Evolutionary conservation across 805 yeast genomes (phyloP).

Genomic region (Yamadazyma insecticola): DNA sequence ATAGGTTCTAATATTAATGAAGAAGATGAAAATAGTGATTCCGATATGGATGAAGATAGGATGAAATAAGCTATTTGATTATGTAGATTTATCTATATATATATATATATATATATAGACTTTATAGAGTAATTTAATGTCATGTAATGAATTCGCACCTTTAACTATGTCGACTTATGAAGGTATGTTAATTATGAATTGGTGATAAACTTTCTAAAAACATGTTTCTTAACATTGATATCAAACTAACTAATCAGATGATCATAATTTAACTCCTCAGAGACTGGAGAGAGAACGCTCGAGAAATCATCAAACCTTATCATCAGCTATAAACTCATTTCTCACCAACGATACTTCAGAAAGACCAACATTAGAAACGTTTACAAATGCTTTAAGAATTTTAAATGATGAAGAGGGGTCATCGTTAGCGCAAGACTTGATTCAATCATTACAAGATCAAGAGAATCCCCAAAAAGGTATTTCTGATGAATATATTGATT

Average conservation of each 20-base stretch:
- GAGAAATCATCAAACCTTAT: slow-evolving; percentile 21
- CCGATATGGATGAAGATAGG: too few relatives aligned
- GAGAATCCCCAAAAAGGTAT: slow-evolving; percentile 45
- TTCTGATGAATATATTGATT: slow-evolving; percentile 65
- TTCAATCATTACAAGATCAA: slow-evolving; percentile 16
- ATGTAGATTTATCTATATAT: too few relatives aligned
- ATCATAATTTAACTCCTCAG: slow-evolving; percentile 26
- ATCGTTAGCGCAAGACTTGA: slow-evolving; percentile 21
- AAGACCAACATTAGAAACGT: slow-evolving; percentile 15
- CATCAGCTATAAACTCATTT: slow-evolving; percentile 31
- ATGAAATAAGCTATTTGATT: too few relatives aligned
- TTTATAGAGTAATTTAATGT: too few relatives aligned
- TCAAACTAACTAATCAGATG: slow-evolving; percentile 23
- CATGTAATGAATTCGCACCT: too few relatives aligned
- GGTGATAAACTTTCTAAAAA: too few relatives aligned
- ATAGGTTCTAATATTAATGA: slow-evolving; percentile 3
- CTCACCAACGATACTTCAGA: slow-evolving; percentile 14
- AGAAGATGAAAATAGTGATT: slow-evolving; percentile 7
- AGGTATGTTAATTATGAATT: slow-evolving; percentile 29
- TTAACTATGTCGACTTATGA: slow-evolving; percentile 39
- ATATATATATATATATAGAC: too few relatives aligned
- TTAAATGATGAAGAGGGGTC: slow-evolving; percentile 29
- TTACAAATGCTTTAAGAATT: slow-evolving; percentile 27
- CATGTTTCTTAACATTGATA: background rate
- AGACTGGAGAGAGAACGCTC: slow-evolving; percentile 17